Evolutionary conservation across 768 basidiomycete genomes (phyloP), one percentile per base, ranked within the genome.

Genomic region (Mycena floridula): DNA sequence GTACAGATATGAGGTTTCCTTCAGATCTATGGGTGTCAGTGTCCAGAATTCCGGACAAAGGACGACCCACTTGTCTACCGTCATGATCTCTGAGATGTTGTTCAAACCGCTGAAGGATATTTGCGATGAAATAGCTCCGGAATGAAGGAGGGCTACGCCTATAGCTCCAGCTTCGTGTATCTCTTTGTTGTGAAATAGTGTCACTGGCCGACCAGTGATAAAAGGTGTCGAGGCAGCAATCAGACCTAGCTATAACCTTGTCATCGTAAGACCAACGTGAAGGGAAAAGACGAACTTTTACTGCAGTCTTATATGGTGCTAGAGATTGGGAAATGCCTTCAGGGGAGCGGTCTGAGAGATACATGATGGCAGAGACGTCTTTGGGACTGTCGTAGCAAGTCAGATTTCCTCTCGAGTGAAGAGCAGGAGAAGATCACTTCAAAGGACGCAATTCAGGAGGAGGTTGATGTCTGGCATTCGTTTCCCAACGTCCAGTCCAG

Each of bases 171-270:
- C 67, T 0, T 76, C 79, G 44, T 73, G 59, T 21, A 87, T 70
- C 1, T 69, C 56, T 27, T 68, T 64, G 40, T 83, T 74, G 46
- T 72, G 61, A 47, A 89, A 79, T 8, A 90, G 65, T 0, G 88
- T 89, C 23, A 82, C 76, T 1, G 82, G 80, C 16, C 82, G 65
- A 12, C 87, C 89, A 1, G 85, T 89, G 5, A 87, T 63, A 57
- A 90, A 90, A 1, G 87, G 86, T 2, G 89, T 90, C 2, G 86
- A 82, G 0, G 86, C 69, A 0, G 81, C 82, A 18, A 84, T 59
- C 16, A 89, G 68, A 4, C 86, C 85, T 42, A 87, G 61, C 79
- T 87, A 54, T 25, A 46, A 25, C 36, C 39, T 5, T 25, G 8
- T 21, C 25, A 25, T 35, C 50, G 27, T n/a, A 16, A 32, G 20